Evolutionary conservation across 2,329 filamentous ascomycete species (phyloP), one percentile per base, ranked within the genome.

Genomic region (Dactylellina sp.): DNA sequence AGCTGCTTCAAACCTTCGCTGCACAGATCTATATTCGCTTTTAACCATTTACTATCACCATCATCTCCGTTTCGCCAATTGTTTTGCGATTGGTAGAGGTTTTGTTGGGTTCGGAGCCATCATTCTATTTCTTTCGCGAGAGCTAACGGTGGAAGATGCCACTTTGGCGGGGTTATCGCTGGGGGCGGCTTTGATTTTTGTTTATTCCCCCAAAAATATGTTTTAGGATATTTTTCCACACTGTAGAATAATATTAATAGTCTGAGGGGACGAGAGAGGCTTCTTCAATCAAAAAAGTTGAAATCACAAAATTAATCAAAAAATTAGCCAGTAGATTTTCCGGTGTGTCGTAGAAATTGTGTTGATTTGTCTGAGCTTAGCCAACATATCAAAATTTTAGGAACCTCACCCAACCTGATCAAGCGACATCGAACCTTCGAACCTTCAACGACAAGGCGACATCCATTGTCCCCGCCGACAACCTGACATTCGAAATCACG

Each of bases 361-460:
- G 53, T 57, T 57, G 53, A 14, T 16, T 9, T 7, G 11, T 7
- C 28, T 37, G 2, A 40, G 53, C 39, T 57, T 44, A 24, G 44
- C 37, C 53, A 37, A 55, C 20, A 32, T 44, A 57, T 57, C 53
- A 57, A 57, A 57, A 57, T 44, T 57, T 57, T 55, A 22, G 50
- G 35, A 39, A 55, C 50, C 50, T 55, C 50, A 39, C 16, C 11
- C 2, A 24, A 18, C 14, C 35, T 50, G 46, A 50, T 28, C 37
- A 25, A 44, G 22, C 37, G 22, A 44, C 39, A 16, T 57, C 28
- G n/a, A 47, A 40, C 18, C 42, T 3, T 20, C 35, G 5, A 9
- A 32, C 16, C 53, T 9, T 59, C 46, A 40, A 39, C 22, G 44
- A 35, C 28, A 32, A 32, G 28, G 28, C 28, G 28, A 9, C 28